A percentile compares a stretch with the other conserved stretches of the same genome.
Conservation (phyloP, 1,139 yeast genomes). For the Protomyces inouyei region DNA sequence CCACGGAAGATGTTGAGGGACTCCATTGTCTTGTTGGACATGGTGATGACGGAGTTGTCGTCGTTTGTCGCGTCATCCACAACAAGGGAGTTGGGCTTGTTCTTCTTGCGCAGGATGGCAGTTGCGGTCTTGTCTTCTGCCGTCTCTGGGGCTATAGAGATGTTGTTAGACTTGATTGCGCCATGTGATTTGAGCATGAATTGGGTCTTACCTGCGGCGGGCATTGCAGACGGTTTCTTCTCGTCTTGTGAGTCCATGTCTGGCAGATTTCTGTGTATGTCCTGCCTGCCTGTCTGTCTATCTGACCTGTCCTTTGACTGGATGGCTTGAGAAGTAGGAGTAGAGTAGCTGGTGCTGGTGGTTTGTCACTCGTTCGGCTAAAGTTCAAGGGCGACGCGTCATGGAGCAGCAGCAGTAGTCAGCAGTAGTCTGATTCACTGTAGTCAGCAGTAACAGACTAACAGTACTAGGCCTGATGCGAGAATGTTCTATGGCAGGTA, state of each 20-base stretch:
- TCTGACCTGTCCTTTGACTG: too few species aligned
- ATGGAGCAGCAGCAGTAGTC: too few species aligned
- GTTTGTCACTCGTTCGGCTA: too few species aligned
- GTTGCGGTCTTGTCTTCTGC: conserved; percentile 52
- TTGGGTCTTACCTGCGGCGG: conserved; percentile 8
- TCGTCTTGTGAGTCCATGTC: background rate
- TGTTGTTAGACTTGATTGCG: background rate
- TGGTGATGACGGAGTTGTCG: conserved; percentile 92
- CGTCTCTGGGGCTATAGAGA: conserved; percentile 9
- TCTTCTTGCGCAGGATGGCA: conserved; percentile 93
- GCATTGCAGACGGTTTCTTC: conserved; percentile 20
- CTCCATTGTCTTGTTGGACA: conserved; percentile 95
- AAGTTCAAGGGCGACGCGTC: too few species aligned
- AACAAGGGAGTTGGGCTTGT: conserved; percentile 85
- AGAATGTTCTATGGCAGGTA: too few species aligned
- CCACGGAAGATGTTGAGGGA: conserved; percentile 92
- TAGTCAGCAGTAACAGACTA: too few species aligned
- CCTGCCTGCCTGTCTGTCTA: too few species aligned
- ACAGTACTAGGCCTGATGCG: too few species aligned
- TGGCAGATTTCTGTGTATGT: background rate
- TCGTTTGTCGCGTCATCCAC: conserved; percentile 98
- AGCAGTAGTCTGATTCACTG: too few species aligned
- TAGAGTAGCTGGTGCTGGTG: too few species aligned
- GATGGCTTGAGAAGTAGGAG: too few species aligned
- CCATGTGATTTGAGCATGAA: background rate